Percentiles rank a stretch among this genome's conserved stretches.
Conservation (phyloP, 208 protist genomes). For the Acanthamoeba triangularis region DNA sequence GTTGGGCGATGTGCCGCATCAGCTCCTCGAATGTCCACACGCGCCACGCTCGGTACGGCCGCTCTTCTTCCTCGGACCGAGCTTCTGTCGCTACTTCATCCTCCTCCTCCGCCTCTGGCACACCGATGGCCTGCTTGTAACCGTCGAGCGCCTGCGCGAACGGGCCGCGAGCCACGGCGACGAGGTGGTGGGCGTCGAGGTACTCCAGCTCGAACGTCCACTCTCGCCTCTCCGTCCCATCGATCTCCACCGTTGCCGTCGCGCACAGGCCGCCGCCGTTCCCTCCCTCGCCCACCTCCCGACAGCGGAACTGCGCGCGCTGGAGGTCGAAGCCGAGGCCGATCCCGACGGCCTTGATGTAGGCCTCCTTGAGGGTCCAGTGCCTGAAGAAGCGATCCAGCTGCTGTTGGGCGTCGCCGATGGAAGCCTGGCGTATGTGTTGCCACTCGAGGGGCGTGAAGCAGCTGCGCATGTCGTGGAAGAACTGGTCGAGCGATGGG, state of each 20-base stretch:
- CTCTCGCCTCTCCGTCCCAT: constrained; percentile 16
- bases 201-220: constrained; percentile 66
- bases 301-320: constrained; percentile 46
- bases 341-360: constrained; percentile 74
- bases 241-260: constrained; percentile 21
- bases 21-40: constrained; percentile 50
- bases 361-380: constrained; percentile 75
- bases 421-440: neutral
- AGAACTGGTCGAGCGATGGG: constrained; percentile 7
- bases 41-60: constrained; percentile 18
- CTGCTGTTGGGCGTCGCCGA: neutral
- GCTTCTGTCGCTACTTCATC: neutral
- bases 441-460: constrained; percentile 55
- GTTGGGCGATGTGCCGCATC: neutral
- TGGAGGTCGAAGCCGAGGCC: constrained; percentile 64
- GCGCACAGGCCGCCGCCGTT: neutral
- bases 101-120: neutral
- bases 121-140: neutral
- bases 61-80: neutral
- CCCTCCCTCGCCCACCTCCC: neutral
- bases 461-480: constrained; percentile 62
- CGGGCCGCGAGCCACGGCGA: constrained; percentile 59
- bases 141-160: constrained; percentile 55
- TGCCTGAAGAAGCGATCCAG: constrained; percentile 50
- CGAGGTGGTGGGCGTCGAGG: constrained; percentile 38